A percentile compares a stretch with the other conserved stretches of the same genome.
phyloP scores from a whole-genome alignment of 495 filamentous ascomycete genomes.

The Penicillium verhagenii region DNA sequence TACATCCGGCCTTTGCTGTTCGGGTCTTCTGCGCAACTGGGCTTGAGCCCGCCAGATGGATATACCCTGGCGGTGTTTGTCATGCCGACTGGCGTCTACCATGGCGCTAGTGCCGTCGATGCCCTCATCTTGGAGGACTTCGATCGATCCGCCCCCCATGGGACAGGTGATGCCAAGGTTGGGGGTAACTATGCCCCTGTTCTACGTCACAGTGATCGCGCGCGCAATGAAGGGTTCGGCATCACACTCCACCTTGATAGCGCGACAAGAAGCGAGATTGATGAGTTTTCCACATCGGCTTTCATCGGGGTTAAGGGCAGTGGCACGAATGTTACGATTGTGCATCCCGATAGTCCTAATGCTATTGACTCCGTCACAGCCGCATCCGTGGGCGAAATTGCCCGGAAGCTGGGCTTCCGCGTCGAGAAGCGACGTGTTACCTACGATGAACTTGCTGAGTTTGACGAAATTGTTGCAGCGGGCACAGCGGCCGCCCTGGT shows the following conservation, averaged over 20 bases:
- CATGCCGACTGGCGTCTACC: conserved; percentile 84
- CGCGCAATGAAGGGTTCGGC: conserved; percentile 68
- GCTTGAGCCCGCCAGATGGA: conserved; percentile 78
- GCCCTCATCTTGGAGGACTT: conserved; percentile 71
- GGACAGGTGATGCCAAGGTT: conserved; percentile 54
- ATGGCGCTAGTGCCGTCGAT: conserved; percentile 77
- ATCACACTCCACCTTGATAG: conserved; percentile 90
- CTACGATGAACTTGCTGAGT: conserved; percentile 73
- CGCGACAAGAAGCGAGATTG: conserved; percentile 71
- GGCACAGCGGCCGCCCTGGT: conserved; percentile 92
- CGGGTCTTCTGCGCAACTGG: conserved; percentile 76
- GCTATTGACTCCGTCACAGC: conserved; percentile 84
- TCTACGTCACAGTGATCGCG: conserved; percentile 73
- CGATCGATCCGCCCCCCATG: conserved; percentile 54
- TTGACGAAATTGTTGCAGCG: conserved; percentile 85
- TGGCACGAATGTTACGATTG: conserved; percentile 59
- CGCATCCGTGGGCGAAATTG: conserved; percentile 68
- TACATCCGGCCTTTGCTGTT: conserved; percentile 88
- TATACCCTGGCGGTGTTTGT: conserved; percentile 86
- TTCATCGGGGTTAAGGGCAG: conserved; percentile 72
- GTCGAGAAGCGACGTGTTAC: conserved; percentile 55
- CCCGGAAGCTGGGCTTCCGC: conserved; percentile 60
- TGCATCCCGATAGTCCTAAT: conserved; percentile 75
- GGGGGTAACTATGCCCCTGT: conserved; percentile 70
- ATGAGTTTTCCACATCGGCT: conserved; percentile 87